A percentile compares a stretch with the other conserved stretches of the same genome.
Conservation (phyloP, 2,329 filamentous ascomycete species). For the Orbilia blumenaviensis region DNA sequence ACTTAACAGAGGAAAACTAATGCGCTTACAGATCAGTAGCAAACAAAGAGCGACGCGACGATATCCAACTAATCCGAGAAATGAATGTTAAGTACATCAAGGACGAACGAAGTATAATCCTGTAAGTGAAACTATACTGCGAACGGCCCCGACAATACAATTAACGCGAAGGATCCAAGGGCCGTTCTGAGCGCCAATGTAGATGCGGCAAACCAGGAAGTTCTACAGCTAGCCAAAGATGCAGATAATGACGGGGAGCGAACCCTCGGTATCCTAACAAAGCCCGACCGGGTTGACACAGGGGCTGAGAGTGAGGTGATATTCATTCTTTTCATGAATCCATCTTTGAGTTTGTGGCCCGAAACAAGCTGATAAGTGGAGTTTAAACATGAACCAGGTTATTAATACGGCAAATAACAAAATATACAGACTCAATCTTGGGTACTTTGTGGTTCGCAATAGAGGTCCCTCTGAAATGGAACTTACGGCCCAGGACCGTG, state of each 20-base stretch:
- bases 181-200: conserved; percentile 44
- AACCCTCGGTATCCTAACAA: conserved; percentile 67
- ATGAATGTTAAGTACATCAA: conserved; percentile 44
- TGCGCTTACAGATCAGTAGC: conserved; percentile 17
- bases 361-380: background rate
- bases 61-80: conserved; percentile 28
- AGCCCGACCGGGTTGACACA: conserved; percentile 67
- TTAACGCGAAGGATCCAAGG: background rate
- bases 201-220: conserved; percentile 52
- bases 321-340: no score
- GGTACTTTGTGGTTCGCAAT: conserved; percentile 33
- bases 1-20: no score
- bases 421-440: conserved; percentile 13
- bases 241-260: conserved; percentile 60
- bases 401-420: conserved; percentile 9
- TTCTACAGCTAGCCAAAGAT: conserved; percentile 55
- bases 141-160: no score
- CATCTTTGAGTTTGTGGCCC: no score
- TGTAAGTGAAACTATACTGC: conserved; percentile 11
- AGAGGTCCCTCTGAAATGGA: conserved; percentile 32
- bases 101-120: conserved; percentile 42
- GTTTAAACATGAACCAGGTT: background rate
- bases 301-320: conserved; percentile 58
- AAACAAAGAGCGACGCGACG: conserved; percentile 30
- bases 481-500: conserved; percentile 2